A percentile compares a stretch with the other conserved stretches of the same genome.
Conservation (phyloP, 2,329 filamentous ascomycete species). For the Didymella pinodella region DNA sequence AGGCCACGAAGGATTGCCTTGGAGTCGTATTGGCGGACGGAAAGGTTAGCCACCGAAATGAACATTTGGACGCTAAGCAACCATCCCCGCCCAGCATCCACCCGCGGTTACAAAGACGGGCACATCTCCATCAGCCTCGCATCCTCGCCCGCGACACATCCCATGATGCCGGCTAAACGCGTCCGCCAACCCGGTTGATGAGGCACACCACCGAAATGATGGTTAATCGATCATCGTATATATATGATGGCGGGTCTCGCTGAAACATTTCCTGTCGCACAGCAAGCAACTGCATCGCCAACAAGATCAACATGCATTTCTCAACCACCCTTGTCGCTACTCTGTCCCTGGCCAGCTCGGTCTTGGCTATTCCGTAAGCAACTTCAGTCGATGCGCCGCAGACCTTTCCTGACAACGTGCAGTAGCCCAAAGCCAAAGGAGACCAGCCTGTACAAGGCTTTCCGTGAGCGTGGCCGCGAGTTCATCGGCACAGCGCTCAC, state of each 20-base stretch:
- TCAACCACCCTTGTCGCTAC: conserved; percentile 33
- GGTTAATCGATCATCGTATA: conserved; percentile 9
- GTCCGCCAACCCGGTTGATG: conserved; percentile 25
- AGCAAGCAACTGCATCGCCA: conserved; percentile 5
- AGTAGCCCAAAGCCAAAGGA: conserved; percentile 22
- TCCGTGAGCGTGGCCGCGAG: conserved; percentile 31
- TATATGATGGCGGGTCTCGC: conserved; percentile 5
- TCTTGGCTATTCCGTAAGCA: conserved; percentile 28
- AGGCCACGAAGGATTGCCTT: background rate
- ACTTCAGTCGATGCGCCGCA: no score
- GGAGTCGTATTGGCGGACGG: background rate
- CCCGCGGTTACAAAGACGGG: conserved; percentile 20
- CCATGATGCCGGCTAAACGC: conserved; percentile 24
- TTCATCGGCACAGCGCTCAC: conserved; percentile 42
- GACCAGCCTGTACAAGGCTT: conserved; percentile 38
- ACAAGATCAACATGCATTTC: conserved; percentile 34
- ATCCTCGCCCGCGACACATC: background rate
- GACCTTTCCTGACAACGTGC: background rate
- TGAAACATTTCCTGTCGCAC: conserved; percentile 9
- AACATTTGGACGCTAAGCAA: conserved; percentile 8
- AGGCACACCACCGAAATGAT: background rate
- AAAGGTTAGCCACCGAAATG: background rate
- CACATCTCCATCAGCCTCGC: conserved; percentile 7
- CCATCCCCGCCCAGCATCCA: conserved; percentile 11
- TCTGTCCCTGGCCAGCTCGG: conserved; percentile 34